Percentiles rank a stretch among this genome's conserved stretches.
Evolutionary conservation across 805 yeast genomes (phyloP).

Genomic region (Pichia membranifaciens): DNA sequence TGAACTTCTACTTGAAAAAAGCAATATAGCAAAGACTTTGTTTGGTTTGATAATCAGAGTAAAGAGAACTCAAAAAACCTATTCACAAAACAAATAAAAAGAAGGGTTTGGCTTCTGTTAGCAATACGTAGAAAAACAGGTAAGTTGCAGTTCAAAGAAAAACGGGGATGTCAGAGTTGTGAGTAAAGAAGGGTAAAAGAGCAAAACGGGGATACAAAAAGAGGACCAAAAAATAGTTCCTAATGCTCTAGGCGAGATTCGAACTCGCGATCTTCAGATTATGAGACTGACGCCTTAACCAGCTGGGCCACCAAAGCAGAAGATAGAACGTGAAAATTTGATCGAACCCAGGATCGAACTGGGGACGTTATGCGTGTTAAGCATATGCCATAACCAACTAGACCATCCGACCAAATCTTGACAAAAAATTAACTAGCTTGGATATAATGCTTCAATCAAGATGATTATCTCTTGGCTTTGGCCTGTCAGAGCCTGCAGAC

Average conservation of each 20-base stretch:
- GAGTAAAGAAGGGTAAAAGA: background rate
- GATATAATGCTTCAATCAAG: no score
- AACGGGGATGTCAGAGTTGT: background rate
- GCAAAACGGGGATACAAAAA: background rate
- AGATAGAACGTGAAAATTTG: conserved; percentile 39
- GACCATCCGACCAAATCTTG: conserved; percentile 79
- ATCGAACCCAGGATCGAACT: conserved; percentile 99
- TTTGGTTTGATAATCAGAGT: no score
- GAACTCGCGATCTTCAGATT: conserved; percentile 38
- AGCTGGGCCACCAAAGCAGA: conserved; percentile 35
- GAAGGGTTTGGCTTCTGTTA: no score
- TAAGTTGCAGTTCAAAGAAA: background rate
- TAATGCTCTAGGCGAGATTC: conserved; percentile 35
- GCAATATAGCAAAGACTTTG: background rate
- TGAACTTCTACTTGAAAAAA: no score
- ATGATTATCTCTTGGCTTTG: no score
- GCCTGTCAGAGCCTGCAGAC: no score
- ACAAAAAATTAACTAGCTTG: no score
- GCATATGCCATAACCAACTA: conserved; percentile 99
- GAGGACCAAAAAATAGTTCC: background rate
- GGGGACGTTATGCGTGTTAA: conserved; percentile 99
- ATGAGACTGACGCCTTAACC: conserved; percentile 38
- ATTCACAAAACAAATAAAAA: no score
- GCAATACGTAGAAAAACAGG: no score
- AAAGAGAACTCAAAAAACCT: no score